These are phyloP conservation scores for Dioszegia crocea DNA, from an alignment of 768 basidiomycete genomes.

Conservation along the genomic window DNA sequence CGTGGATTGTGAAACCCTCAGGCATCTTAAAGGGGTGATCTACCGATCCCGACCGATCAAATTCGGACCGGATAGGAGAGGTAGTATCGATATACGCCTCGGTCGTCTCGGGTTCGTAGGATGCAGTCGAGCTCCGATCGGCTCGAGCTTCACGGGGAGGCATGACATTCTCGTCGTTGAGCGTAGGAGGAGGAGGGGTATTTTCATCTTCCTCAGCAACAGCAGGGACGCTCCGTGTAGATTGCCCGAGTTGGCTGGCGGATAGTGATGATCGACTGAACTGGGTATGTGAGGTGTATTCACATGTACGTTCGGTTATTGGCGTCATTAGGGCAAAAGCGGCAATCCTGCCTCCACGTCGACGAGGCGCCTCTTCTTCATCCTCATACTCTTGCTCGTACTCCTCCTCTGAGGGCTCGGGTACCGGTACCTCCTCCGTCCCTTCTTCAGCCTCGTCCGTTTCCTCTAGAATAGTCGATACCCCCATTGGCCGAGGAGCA, in stretches of 20 bases:
- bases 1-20: constrained; percentile 49
- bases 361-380: constrained; percentile 24
- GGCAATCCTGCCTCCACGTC: constrained; percentile 56
- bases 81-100: not conserved
- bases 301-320: constrained; percentile 89
- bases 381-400: constrained; percentile 46
- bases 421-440: constrained; percentile 5
- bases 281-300: constrained; percentile 60
- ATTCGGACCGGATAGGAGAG: constrained; percentile 8
- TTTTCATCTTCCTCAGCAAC: constrained; percentile 26
- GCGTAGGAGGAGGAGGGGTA: constrained; percentile 14
- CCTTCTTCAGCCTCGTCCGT: constrained; percentile 15
- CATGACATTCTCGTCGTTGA: constrained; percentile 47
- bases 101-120: not conserved
- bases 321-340: constrained; percentile 75
- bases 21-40: constrained; percentile 35
- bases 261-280: constrained; percentile 39
- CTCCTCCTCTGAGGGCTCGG: constrained; percentile 1
- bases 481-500: not conserved
- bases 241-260: constrained; percentile 1
- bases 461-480: constrained; percentile 20
- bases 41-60: constrained; percentile 25
- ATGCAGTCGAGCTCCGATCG: constrained; percentile 18
- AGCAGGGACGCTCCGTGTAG: constrained; percentile 35
- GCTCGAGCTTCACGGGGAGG: constrained; percentile 20